These are phyloP conservation scores for Rubus parviflorus DNA, from an alignment of 306 rosid species.

Conservation along the genomic window DNA sequence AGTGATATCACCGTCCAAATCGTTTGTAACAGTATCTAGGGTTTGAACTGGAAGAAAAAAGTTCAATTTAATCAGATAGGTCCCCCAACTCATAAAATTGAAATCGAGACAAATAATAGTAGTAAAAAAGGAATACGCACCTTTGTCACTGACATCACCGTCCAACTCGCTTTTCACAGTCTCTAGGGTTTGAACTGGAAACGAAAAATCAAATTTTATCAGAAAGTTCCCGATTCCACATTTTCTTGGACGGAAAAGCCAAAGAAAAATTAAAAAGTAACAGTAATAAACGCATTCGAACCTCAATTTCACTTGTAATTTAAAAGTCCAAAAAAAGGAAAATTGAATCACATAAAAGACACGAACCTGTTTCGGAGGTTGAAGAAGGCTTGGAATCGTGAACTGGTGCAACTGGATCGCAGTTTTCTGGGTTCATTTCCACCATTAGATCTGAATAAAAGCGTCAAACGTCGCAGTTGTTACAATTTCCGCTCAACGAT, in stretches of 20 bases:
- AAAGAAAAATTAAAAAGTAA: neutral
- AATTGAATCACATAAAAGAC: neutral
- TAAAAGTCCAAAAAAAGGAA: neutral
- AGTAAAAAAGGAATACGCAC: neutral
- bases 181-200: slow-evolving; percentile 22
- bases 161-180: neutral
- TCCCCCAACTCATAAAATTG: neutral
- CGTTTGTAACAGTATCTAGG: neutral
- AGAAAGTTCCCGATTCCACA: neutral
- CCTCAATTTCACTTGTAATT: slow-evolving; percentile 12
- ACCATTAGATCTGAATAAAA: slow-evolving; percentile 45
- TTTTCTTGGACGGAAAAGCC: neutral
- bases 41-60: slow-evolving; percentile 14
- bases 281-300: neutral
- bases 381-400: slow-evolving; percentile 40
- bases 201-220: neutral
- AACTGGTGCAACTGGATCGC: slow-evolving; percentile 28
- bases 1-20: neutral
- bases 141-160: slow-evolving; percentile 1
- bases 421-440: slow-evolving; percentile 37
- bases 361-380: slow-evolving; percentile 43
- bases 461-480: neutral
- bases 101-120: neutral
- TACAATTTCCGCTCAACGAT: neutral
- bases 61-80: neutral